Evolutionary conservation across 2,329 filamentous ascomycete species (phyloP).

Genomic region (Epichloe uncinata): DNA sequence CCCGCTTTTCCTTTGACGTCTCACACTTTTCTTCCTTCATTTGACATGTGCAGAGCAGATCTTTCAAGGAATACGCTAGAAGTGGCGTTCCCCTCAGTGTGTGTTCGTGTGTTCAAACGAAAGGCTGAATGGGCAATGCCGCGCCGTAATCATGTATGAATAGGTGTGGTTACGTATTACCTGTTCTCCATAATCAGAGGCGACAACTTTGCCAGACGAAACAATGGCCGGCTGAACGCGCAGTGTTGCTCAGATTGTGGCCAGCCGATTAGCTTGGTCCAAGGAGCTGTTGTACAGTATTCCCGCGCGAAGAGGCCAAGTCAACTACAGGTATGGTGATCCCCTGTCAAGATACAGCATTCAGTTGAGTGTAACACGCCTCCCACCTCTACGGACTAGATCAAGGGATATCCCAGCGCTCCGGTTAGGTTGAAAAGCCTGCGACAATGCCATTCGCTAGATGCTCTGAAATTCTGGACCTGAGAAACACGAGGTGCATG

Average conservation of each 20-base stretch:
- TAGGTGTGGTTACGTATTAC: too few species aligned
- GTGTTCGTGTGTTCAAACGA: too few species aligned
- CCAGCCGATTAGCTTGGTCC: not conserved
- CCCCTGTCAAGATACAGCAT: not conserved
- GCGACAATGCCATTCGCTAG: not conserved
- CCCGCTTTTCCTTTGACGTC: not conserved
- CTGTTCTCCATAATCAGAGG: too few species aligned
- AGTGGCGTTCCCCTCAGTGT: not conserved
- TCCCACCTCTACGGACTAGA: not conserved
- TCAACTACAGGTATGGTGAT: not conserved
- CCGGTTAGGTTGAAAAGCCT: not conserved
- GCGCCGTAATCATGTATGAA: too few species aligned
- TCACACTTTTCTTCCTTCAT: not conserved
- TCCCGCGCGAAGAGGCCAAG: not conserved
- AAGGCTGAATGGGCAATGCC: too few species aligned
- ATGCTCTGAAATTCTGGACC: not conserved
- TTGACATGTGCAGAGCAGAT: not conserved
- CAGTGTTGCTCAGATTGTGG: not conserved
- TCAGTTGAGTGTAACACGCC: slow-evolving; percentile 1
- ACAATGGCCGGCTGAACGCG: not conserved
- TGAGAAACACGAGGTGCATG: not conserved
- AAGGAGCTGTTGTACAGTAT: not conserved
- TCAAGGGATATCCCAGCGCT: slow-evolving; percentile 2
- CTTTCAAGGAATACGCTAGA: not conserved
- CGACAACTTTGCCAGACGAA: not conserved